Conservation (phyloP, 2,329 filamentous ascomycete species). For the Mariannaea elegans region DNA sequence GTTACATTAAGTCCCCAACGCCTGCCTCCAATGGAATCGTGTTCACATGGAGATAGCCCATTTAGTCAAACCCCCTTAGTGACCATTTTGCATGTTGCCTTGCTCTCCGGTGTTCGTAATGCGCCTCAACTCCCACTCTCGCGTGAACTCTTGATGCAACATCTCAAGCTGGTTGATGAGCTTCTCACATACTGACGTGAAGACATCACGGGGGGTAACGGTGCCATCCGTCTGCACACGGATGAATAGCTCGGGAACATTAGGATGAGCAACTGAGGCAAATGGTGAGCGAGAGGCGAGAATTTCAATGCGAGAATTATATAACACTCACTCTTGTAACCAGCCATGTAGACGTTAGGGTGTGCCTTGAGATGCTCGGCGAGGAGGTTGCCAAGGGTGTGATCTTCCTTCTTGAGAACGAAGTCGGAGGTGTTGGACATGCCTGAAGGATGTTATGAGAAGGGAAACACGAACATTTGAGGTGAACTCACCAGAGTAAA, state of each 20-base stretch:
- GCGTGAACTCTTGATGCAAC: conserved; percentile 87
- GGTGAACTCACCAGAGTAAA: conserved; percentile 81
- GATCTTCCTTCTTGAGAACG: conserved; percentile 94
- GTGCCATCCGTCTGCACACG: conserved; percentile 92
- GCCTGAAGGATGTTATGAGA: conserved; percentile 53
- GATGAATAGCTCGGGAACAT: conserved; percentile 70
- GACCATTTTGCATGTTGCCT: conserved; percentile 53
- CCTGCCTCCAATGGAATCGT: conserved; percentile 34
- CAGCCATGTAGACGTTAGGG: conserved; percentile 86
- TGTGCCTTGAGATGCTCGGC: conserved; percentile 86
- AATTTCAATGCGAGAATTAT: too few species aligned
- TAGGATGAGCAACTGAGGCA: conserved; percentile 63
- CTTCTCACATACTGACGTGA: conserved; percentile 82
- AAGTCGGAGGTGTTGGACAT: conserved; percentile 97
- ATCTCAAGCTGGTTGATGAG: conserved; percentile 83
- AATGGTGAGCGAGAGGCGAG: conserved; percentile 15
- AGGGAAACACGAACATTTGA: neutral
- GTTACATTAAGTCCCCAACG: conserved; percentile 39
- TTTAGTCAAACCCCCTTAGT: conserved; percentile 30
- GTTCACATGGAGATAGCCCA: conserved; percentile 24
- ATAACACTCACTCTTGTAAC: conserved; percentile 79
- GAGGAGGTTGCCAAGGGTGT: conserved; percentile 92
- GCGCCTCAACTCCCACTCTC: conserved; percentile 89
- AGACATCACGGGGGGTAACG: conserved; percentile 87
- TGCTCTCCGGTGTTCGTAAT: conserved; percentile 77